Percentiles rank a stretch among this genome's conserved stretches.
These are phyloP conservation scores for Wallacemonas rigidus DNA, from an alignment of 208 protist genomes.

Conservation along the genomic window DNA sequence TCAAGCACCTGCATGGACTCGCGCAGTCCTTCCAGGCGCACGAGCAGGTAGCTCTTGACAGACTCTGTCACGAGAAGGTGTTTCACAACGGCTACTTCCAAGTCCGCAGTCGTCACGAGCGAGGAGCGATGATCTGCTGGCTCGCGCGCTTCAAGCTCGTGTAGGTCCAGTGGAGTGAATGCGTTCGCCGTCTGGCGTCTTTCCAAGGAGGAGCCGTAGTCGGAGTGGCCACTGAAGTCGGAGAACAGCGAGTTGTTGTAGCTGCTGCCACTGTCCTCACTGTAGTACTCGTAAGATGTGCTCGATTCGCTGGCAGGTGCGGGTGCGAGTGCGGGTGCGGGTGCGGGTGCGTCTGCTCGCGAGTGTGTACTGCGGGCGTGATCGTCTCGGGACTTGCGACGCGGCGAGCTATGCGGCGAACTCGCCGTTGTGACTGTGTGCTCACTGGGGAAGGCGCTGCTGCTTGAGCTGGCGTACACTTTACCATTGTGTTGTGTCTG, in stretches of 20 bases:
- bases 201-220: constrained; percentile 3
- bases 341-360: too few species aligned
- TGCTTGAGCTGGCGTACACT: too few species aligned
- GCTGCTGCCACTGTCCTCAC: neutral
- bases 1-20: neutral
- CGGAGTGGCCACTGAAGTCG: constrained; percentile 4
- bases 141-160: neutral
- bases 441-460: too few species aligned
- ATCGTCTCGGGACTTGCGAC: too few species aligned
- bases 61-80: constrained; percentile 15
- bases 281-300: constrained; percentile 9
- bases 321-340: too few species aligned
- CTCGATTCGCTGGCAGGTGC: neutral
- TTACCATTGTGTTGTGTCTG: too few species aligned
- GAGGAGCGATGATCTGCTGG: constrained; percentile 38
- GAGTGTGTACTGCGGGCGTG: too few species aligned
- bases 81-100: constrained; percentile 43
- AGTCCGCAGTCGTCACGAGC: constrained; percentile 40
- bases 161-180: neutral
- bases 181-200: neutral
- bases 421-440: too few species aligned
- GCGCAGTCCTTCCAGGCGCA: neutral
- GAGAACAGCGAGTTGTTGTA: constrained; percentile 9
- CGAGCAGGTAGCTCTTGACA: constrained; percentile 27
- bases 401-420: too few species aligned